Evolutionary conservation across 148 eudicot species (phyloP), one percentile per base, ranked within the genome.

Genomic region (Beta vulgaris): DNA sequence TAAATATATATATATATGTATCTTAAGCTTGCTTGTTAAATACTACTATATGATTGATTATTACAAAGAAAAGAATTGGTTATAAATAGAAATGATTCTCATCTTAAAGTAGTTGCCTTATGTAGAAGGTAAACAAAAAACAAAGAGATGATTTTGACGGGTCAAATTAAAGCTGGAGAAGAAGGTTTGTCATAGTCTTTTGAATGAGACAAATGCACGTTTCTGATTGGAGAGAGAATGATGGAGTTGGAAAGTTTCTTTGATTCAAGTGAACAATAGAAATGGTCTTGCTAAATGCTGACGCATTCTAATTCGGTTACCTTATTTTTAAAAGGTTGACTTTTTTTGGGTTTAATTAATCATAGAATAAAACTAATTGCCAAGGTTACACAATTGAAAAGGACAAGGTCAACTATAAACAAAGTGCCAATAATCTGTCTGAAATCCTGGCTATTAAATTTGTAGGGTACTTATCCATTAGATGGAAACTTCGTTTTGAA

Each of bases 341-440:
- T 57, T 72, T 72, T 25, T 1, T 13, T 3, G 37, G 32, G 40
- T 35, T 1, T 34, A 29, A 12, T 6, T 37, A 37, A 64, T 2
- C 9, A 4, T 64, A 21, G 15, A 64, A 64, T 13, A 64, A 64
- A 69, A 31, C 35, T 26, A 34, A 18, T 12, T 46, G 61, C 54
- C 69, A 77, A 77, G 53, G 80, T 77, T 75, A 49, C 44, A 60
- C 35, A 18, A 34, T 29, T 69, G 44, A 69, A 34, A 68, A 57
- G 29, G 42, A 43, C 58, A 49, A 14, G 55, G 23, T 18, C 26
- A 37, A 15, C 1, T 25, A 14, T 10, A 13, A 72, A 29, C 35
- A n/a, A n/a, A n/a, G n/a, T n/a, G 2, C 26, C 7, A 25, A 18
- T 68, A 23, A 53, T 25, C 11, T 67, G 35, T 26, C 46, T 28